Percentiles rank a stretch among this genome's conserved stretches.
Evolutionary conservation across 2,329 filamentous ascomycete species (phyloP).

Genomic region (Aspergillus aculeatus): DNA sequence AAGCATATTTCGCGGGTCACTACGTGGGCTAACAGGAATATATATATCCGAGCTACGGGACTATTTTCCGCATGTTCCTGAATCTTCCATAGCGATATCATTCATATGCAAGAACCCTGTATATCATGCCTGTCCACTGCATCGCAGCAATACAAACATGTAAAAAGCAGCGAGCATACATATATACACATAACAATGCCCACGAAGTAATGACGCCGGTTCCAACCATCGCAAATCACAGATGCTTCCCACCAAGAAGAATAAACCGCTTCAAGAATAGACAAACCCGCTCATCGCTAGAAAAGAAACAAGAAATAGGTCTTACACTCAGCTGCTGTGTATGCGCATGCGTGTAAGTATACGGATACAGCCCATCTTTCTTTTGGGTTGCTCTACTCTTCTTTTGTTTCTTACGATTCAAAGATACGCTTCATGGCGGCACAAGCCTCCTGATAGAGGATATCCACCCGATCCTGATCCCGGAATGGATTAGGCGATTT

Average conservation of each 20-base stretch:
- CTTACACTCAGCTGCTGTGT: background rate
- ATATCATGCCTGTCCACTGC: no score
- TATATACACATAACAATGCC: background rate
- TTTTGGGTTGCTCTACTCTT: background rate
- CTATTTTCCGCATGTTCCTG: no score
- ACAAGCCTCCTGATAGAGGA: constrained; percentile 45
- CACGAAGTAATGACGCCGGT: background rate
- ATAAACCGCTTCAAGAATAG: background rate
- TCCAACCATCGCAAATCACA: background rate
- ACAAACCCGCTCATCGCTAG: background rate
- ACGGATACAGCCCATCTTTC: background rate
- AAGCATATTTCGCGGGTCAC: no score
- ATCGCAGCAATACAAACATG: no score
- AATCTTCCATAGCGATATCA: no score
- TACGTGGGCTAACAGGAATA: no score
- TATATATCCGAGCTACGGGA: no score
- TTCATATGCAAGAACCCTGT: no score
- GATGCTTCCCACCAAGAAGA: background rate
- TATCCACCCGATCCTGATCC: constrained; percentile 43
- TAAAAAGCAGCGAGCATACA: background rate
- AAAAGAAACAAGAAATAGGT: background rate
- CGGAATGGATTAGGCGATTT: constrained; percentile 50
- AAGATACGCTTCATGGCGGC: constrained; percentile 46
- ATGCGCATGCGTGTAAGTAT: background rate
- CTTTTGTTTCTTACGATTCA: constrained; percentile 16